Evolutionary conservation across 345 rosid species (phyloP), one percentile per base, ranked within the genome.

Genomic region (Fremontodendron californicum): DNA sequence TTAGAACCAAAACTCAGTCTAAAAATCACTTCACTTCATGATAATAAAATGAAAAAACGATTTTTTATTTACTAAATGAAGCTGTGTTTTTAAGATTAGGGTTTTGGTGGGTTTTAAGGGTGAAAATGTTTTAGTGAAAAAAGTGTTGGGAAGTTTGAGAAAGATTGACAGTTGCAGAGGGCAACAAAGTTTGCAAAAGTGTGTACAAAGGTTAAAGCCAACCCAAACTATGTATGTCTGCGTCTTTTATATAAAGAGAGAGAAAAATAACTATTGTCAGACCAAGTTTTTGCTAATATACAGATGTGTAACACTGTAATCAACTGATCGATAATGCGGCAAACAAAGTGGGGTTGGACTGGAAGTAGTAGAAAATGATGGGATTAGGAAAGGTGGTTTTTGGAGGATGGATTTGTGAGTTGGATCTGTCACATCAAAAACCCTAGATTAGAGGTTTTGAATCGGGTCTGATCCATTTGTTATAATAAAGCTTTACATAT

Each of bases 101-200:
- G 61, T 15, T 43, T 25, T 45, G 16, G 18, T 25, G 74, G 58
- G 25, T 71, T 51, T 51, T 10, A 27, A 33, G 11, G 31, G 42
- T 29, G 69, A 9, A n/a, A n/a, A n/a, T n/a, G n/a, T n/a, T n/a
- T n/a, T n/a, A 35, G 37, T 18, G 58, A 27, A 42, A 40, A 21
- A 54, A 11, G 31, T 23, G 33, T 43, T 6, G 43, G 77, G 57
- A 57, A 74, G 69, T 25, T 42, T 40, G 68, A 74, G 68, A 74
- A 42, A 66, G 78, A 76, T 21, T 67, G 74, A 52, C 74, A 67
- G 74, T 51, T 49, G 78, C 73, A 65, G 73, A 51, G 16, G 35
- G n/a, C 48, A 64, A 64, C 23, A 23, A 23, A 76, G 46, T 25
- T 43, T 27, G 77, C 74, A 65, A 76, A 65, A 61, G 71, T 75